Conservation (phyloP, 1,139 yeast species). For the Taphrina confusa region DNA sequence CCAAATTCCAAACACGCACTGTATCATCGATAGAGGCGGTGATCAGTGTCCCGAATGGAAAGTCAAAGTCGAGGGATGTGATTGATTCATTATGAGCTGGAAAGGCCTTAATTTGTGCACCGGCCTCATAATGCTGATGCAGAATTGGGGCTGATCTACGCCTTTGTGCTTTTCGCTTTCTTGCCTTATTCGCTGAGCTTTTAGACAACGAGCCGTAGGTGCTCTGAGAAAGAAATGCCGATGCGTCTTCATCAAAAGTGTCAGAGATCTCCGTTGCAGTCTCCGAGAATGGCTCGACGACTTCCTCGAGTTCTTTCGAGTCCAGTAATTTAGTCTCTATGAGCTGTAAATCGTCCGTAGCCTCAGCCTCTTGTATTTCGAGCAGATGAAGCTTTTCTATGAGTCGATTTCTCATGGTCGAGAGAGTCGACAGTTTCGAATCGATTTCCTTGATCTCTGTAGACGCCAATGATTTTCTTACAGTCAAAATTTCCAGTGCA, state of each 20-base stretch:
- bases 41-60: slow-evolving; percentile 71
- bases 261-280: slow-evolving; percentile 5
- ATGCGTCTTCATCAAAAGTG: slow-evolving; percentile 20
- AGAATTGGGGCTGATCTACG: slow-evolving; percentile 61
- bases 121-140: slow-evolving; percentile 63
- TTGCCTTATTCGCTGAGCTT: slow-evolving; percentile 14
- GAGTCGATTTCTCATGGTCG: slow-evolving; percentile 54
- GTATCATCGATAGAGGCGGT: slow-evolving; percentile 80
- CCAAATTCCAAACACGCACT: slow-evolving; percentile 81
- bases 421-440: slow-evolving; percentile 55
- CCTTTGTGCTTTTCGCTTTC: slow-evolving; percentile 32
- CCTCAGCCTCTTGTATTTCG: slow-evolving; percentile 59
- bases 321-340: slow-evolving; percentile 30
- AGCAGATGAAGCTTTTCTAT: slow-evolving; percentile 60
- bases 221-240: slow-evolving; percentile 24
- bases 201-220: slow-evolving; percentile 24
- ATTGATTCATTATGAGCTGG: slow-evolving; percentile 58
- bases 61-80: slow-evolving; percentile 63
- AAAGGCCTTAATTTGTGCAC: slow-evolving; percentile 51
- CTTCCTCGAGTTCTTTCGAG: slow-evolving; percentile 19
- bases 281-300: slow-evolving; percentile 6
- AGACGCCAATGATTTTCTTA: slow-evolving; percentile 62
- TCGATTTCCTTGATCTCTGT: slow-evolving; percentile 66
- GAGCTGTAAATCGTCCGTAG: slow-evolving; percentile 49
- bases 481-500: slow-evolving; percentile 58